Conservation (phyloP, 768 basidiomycete species). For the Lentinula boryana region DNA sequence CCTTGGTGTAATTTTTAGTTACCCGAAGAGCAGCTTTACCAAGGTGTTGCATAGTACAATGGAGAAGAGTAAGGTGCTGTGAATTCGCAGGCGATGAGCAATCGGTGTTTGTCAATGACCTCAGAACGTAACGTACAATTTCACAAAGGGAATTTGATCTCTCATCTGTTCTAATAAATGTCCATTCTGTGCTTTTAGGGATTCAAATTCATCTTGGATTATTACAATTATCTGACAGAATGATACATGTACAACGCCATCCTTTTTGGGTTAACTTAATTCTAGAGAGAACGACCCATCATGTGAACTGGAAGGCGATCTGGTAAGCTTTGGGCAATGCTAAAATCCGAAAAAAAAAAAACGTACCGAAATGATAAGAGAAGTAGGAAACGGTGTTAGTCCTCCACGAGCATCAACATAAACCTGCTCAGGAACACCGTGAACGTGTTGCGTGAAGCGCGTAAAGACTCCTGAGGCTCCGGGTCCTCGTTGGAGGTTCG, state of each 20-base stretch:
- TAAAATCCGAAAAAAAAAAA: background rate
- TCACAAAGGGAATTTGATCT: too few species aligned
- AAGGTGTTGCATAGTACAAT: slow-evolving; percentile 58
- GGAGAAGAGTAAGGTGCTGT: background rate
- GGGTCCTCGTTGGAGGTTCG: background rate
- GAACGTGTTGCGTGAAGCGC: background rate
- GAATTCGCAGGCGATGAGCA: background rate
- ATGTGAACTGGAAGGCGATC: background rate
- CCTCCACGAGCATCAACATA: slow-evolving; percentile 3
- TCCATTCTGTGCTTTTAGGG: too few species aligned
- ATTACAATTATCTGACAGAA: background rate
- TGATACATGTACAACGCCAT: background rate
- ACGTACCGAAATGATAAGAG: slow-evolving; percentile 6
- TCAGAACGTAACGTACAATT: too few species aligned
- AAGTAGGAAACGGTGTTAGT: slow-evolving; percentile 4
- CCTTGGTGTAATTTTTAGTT: slow-evolving; percentile 93
- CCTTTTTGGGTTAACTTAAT: background rate
- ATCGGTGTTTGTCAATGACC: background rate
- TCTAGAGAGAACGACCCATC: background rate
- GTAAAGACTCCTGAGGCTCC: slow-evolving; percentile 2
- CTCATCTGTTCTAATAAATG: too few species aligned
- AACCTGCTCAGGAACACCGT: slow-evolving; percentile 4
- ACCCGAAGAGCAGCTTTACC: slow-evolving; percentile 83
- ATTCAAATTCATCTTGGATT: too few species aligned
- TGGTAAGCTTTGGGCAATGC: too few species aligned